Evolutionary conservation across 73 alveolate genomes (phyloP), one percentile per base, ranked within the genome.

Genomic region (Symbiodinium natans): DNA sequence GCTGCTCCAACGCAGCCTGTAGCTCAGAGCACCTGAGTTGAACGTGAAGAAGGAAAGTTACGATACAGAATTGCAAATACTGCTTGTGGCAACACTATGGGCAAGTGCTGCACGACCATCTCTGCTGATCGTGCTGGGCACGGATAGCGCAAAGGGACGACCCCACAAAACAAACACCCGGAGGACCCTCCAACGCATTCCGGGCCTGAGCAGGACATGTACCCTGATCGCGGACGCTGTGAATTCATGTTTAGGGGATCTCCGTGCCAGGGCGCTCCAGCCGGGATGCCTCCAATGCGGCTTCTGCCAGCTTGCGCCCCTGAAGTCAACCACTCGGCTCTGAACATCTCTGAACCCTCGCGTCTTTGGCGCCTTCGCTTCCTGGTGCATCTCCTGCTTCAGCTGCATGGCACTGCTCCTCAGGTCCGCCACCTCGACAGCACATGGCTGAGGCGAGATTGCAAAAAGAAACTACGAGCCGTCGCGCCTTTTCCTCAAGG

Each of bases 401-500:
- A 63, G 77, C 77, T 63, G 40, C 77, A 21, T 23, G 77, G 77
- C 77, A 29, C 77, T 63, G 77, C 77, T 63, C 77, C 77, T 31
- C 77, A 63, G 31, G 11, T 63, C 77, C 15, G 77, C 77, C 77
- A 63, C 77, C 77, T 63, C 21, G 59, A 46, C 59, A 46, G 59
- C 59, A 46, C 59, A 46, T 13, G n/a, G n/a, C n/a, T n/a, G n/a
- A n/a, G n/a, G n/a, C n/a, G n/a, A n/a, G 59, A 46, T 46, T 6
- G 13, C 59, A 46, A 46, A 46, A 46, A 46, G 13, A 46, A 46
- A 46, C 6, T 9, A 46, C 6, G 59, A 13, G n/a, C n/a, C n/a
- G 13, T 46, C 59, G 17, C 15, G 59, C 86, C 97, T 90, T 90
- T 38, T 90, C 97, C 68, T 90, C 97, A 75, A 90, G 52, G 33